These are phyloP conservation scores for Cronartium quercuum DNA, from an alignment of 1,284 basidiomycete species.

Conservation along the genomic window DNA sequence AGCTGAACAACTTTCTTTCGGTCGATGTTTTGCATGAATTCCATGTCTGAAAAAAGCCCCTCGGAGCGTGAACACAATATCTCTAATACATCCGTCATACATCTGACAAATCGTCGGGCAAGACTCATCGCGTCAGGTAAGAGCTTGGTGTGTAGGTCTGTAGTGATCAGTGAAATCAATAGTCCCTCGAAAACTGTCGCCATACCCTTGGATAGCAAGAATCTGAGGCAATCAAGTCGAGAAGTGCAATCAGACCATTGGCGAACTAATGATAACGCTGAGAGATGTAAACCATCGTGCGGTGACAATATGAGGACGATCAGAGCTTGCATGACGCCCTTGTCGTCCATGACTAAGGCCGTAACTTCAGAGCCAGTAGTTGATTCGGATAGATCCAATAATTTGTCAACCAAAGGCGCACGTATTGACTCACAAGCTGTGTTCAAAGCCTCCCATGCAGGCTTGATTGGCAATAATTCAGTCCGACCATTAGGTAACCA, in stretches of 20 bases:
- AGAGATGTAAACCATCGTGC: slow-evolving; percentile 33
- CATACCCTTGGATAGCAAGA: slow-evolving; percentile 63
- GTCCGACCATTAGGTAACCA: slow-evolving; percentile 22
- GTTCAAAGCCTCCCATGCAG: slow-evolving; percentile 17
- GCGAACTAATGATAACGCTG: slow-evolving; percentile 33
- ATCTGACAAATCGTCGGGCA: slow-evolving; percentile 78
- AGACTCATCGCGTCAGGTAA: slow-evolving; percentile 77
- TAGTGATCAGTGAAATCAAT: slow-evolving; percentile 60
- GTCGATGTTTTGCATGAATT: slow-evolving; percentile 53
- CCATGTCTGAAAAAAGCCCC: slow-evolving; percentile 60
- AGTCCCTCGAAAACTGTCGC: slow-evolving; percentile 64
- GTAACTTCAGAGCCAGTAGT: slow-evolving; percentile 19
- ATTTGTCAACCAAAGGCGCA: slow-evolving; percentile 25
- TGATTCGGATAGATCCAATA: slow-evolving; percentile 32
- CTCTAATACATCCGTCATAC: slow-evolving; percentile 83
- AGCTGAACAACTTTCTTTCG: slow-evolving; percentile 58
- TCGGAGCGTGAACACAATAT: slow-evolving; percentile 67
- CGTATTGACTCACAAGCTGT: slow-evolving; percentile 13
- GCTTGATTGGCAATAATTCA: slow-evolving; percentile 3
- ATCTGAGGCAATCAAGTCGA: slow-evolving; percentile 75
- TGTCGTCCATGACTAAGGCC: slow-evolving; percentile 4
- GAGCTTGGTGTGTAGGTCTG: slow-evolving; percentile 58
- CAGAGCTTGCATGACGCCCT: slow-evolving; percentile 23
- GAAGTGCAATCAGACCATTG: slow-evolving; percentile 54
- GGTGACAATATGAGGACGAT: slow-evolving; percentile 31